Evolutionary conservation across 2,329 filamentous ascomycete species (phyloP).

Genomic region (Fusarium drepaniforme): DNA sequence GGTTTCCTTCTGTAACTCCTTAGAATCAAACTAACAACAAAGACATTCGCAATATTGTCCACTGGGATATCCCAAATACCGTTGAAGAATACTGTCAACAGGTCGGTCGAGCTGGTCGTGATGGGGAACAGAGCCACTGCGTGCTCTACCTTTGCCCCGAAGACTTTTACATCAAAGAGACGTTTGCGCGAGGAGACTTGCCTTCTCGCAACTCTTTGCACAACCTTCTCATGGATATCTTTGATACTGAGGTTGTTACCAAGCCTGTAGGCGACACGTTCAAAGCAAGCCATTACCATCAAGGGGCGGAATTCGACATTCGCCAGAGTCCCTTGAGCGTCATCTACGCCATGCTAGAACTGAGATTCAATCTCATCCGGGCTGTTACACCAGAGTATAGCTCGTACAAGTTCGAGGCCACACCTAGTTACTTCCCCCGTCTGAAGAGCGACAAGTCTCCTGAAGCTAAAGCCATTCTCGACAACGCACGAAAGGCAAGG

Average conservation of each 20-base stretch:
- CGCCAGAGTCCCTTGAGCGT: conserved; percentile 61
- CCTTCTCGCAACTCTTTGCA: conserved; percentile 64
- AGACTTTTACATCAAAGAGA: conserved; percentile 69
- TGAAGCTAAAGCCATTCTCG: conserved; percentile 59
- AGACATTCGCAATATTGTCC: conserved; percentile 66
- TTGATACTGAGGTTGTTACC: conserved; percentile 49
- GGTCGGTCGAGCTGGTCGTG: conserved; percentile 66
- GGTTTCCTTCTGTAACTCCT: background rate
- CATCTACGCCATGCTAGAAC: conserved; percentile 71
- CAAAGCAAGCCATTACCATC: conserved; percentile 58
- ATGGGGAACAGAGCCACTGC: conserved; percentile 66
- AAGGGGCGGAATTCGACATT: conserved; percentile 66
- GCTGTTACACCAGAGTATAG: conserved; percentile 69
- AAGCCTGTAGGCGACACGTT: conserved; percentile 34
- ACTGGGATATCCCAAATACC: conserved; percentile 63
- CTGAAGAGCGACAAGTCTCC: conserved; percentile 53
- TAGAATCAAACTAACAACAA: conserved; percentile 24
- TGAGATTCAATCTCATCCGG: conserved; percentile 68
- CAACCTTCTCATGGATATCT: conserved; percentile 63
- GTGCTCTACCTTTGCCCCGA: conserved; percentile 69
- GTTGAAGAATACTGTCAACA: conserved; percentile 70
- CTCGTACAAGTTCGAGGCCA: conserved; percentile 63
- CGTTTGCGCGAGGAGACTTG: conserved; percentile 70
- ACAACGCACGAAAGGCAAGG: conserved; percentile 53
- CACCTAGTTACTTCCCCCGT: conserved; percentile 44